A percentile compares a stretch with the other conserved stretches of the same genome.
Conservation (phyloP, 441 rosid species). For the Populus trichocarpa region DNA sequence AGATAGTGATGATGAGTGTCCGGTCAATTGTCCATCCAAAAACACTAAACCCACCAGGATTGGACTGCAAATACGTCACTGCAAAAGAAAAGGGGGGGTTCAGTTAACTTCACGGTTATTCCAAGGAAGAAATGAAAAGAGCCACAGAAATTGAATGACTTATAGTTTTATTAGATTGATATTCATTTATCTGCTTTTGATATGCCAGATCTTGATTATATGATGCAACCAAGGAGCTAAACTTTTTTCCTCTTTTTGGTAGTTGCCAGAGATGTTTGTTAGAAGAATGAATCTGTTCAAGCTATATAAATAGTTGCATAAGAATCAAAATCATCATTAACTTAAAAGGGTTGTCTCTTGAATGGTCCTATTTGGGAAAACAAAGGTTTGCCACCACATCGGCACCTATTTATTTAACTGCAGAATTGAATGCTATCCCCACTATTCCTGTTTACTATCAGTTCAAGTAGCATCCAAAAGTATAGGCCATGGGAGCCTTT, state of each 20-base stretch:
- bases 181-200: neutral
- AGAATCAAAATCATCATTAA: neutral
- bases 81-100: slow-evolving; percentile 1
- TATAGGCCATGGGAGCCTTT: neutral
- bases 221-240: neutral
- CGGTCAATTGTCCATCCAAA: slow-evolving; percentile 46
- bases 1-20: slow-evolving; percentile 39
- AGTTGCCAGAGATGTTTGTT: neutral
- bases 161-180: neutral
- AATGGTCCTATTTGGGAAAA: neutral
- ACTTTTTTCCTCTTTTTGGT: neutral
- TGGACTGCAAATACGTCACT: slow-evolving; percentile 40
- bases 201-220: neutral
- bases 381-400: neutral
- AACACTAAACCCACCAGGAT: slow-evolving; percentile 36
- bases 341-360: neutral
- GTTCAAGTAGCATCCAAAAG: neutral
- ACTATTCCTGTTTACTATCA: neutral
- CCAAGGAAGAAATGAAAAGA: neutral
- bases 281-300: neutral
- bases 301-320: neutral
- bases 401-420: neutral
- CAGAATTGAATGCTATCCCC: neutral
- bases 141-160: neutral
- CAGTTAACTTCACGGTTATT: neutral